These are phyloP conservation scores for Haemoproteus tartakovskyi DNA, from an alignment of 169 alveolate species.

Conservation along the genomic window DNA sequence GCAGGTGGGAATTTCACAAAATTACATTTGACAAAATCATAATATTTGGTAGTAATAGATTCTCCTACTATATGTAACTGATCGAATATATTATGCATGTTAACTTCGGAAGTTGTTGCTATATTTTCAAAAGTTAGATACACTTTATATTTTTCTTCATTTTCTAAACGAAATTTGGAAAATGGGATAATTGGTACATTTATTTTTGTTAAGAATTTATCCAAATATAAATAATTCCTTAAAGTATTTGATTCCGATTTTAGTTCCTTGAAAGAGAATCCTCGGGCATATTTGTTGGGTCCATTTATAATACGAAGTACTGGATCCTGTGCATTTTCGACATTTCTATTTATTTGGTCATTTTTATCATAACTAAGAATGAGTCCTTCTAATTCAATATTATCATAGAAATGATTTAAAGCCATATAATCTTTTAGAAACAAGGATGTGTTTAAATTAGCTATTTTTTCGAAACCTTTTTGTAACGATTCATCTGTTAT, in stretches of 20 bases:
- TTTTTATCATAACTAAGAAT: too few species aligned
- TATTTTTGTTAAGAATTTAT: constrained; percentile 9
- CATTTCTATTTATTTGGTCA: too few species aligned
- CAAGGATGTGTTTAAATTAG: too few species aligned
- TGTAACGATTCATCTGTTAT: too few species aligned
- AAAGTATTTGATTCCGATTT: constrained; percentile 1
- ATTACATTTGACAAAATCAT: constrained; percentile 37
- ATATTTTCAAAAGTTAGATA: constrained; percentile 15
- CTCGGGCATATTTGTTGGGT: neutral
- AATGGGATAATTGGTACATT: constrained; percentile 49
- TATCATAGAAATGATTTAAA: too few species aligned
- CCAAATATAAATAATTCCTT: constrained; percentile 36
- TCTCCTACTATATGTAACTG: constrained; percentile 38
- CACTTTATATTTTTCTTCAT: neutral
- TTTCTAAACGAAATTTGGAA: neutral
- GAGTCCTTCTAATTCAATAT: too few species aligned
- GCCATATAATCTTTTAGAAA: too few species aligned
- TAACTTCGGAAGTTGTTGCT: constrained; percentile 39
- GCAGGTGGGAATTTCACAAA: constrained; percentile 32
- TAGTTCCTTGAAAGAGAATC: neutral
- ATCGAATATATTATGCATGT: constrained; percentile 45
- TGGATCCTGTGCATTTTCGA: too few species aligned
- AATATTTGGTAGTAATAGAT: constrained; percentile 14
- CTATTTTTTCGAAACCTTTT: too few species aligned
- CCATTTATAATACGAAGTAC: too few species aligned